Percentiles rank a stretch among this genome's conserved stretches.
Evolutionary conservation across 2,329 filamentous ascomycete species (phyloP).

Genomic region (Dothidotthia symphoricarpi): DNA sequence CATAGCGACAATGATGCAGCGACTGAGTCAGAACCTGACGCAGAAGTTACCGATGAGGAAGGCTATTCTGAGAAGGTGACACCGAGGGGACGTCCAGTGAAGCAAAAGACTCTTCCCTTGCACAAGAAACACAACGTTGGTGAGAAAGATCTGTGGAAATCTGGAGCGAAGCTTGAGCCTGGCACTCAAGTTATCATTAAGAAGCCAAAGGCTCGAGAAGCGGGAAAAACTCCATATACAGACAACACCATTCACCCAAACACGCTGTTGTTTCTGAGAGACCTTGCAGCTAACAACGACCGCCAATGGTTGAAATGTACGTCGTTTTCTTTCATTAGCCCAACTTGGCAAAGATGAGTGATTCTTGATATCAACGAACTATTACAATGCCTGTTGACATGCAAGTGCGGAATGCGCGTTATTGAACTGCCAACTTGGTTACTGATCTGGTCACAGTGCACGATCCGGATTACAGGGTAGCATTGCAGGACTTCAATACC

Average conservation of each 20-base stretch:
- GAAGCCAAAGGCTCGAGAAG: conserved; percentile 61
- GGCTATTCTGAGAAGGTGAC: conserved; percentile 21
- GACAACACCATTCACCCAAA: conserved; percentile 62
- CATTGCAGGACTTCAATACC: conserved; percentile 76
- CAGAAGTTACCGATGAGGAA: conserved; percentile 31
- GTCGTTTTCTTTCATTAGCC: conserved; percentile 11
- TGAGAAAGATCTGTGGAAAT: conserved; percentile 56
- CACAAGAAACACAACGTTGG: conserved; percentile 28
- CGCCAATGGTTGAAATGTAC: conserved; percentile 63
- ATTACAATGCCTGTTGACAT: no score
- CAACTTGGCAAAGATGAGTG: not conserved
- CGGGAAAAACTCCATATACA: conserved; percentile 58
- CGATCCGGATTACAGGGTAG: conserved; percentile 74
- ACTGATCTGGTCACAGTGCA: conserved; percentile 56
- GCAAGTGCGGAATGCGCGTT: no score
- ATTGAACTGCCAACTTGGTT: no score
- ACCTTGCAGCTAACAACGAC: conserved; percentile 61
- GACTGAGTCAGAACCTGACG: conserved; percentile 35
- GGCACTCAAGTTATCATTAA: conserved; percentile 62
- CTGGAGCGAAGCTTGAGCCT: conserved; percentile 57
- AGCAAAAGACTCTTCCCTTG: conserved; percentile 17
- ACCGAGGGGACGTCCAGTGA: conserved; percentile 19
- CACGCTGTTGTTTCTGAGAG: conserved; percentile 60
- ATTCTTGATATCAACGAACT: no score
- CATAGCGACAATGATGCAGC: conserved; percentile 33